Evolutionary conservation across 2,329 filamentous ascomycete genomes (phyloP), one percentile per base, ranked within the genome.

Genomic region (Aaosphaeria arxii): DNA sequence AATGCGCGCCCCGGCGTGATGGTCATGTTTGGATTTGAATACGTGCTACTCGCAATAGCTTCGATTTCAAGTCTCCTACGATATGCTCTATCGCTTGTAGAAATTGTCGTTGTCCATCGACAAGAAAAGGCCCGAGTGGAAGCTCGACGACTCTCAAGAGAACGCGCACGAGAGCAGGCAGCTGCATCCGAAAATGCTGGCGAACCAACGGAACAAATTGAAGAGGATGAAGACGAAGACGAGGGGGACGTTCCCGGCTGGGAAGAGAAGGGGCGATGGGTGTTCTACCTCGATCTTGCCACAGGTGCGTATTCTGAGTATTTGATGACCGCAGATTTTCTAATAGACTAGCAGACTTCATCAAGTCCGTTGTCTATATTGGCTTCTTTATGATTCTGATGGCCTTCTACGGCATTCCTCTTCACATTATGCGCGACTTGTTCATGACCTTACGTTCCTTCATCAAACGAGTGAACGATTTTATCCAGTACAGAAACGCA

Each of bases 11-110:
- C 92, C 0, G 94, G 95, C 50, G 97, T 99, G 88, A 99, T 97
- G 91, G 91, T 99, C 54, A 97, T 99, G 91, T 99, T 99, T 64
- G 84, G 95, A 5, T 99, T 99, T 61, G 94, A 99, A 70, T 97
- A 97, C 65, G 91, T 92, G 35, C 85, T 99, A 40, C 75, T 97
- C 51, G 80, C 84, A 2, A 86, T 95, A 7, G 86, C 85, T 44
- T 95, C 92, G 1, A 77, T 84, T 45, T 91, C 92, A 42, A 96
- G 91, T 0, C 80, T 83, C 2, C 77, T 84, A 46, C 85, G 91
- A 50, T 99, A 99, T 70, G 70, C 81, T 17, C 80, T 97, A 44
- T 88, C 87, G 4, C 71, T 96, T 40, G 76, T 85, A 6, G 94
- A 99, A 69, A 82, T 88, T 42, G 81, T 80, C 42, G 86, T 96